Evolutionary conservation across 164 flowering plant genomes (phyloP), one percentile per base, ranked within the genome.

Genomic region (Santalum album): DNA sequence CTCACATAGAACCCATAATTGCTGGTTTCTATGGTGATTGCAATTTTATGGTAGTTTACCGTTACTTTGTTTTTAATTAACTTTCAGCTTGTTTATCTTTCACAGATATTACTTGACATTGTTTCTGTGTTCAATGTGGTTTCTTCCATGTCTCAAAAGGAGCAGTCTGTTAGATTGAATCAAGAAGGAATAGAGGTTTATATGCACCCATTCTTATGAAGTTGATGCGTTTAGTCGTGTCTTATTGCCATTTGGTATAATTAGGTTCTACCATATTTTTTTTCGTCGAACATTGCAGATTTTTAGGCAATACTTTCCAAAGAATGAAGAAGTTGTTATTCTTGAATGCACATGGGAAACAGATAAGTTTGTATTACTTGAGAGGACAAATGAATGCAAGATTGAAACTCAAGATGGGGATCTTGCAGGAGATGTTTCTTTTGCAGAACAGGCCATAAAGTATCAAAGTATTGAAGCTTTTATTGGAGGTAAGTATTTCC

Each of bases 31-130:
- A 6, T 36, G 2, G 2, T 6, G 2, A 36, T 6, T 6, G 40
- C 1, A 36, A 36, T 15, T 36, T 36, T 2, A 5, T 7, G 40
- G 15, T 36, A 9, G 6, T 29, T 29, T 29, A 9, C 7, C 3
- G 11, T 5, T 10, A 1, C 22, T 15, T 23, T 11, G 10, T 23
- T 21, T 21, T 48, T n/a, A 23, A 11, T 21, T 23, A 10, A 48
- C 18, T 10, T 23, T 46, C 14, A 22, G 5, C n/a, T 19, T 42
- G 12, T 39, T 50, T 55, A 49, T 51, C 49, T 50, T 48, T 2
- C 49, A 48, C 83, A 90, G 97, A 78, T 86, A 44, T 56, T 90
- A 38, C 84, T 90, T 25, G 87, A 86, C 65, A 71, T 75, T 53
- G 90, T 84, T 49, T 57, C 72, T 6, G 69, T 81, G 23, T 86